Evolutionary conservation across 2,329 filamentous ascomycete genomes (phyloP).

Genomic region (Nectriaceae sp.): DNA sequence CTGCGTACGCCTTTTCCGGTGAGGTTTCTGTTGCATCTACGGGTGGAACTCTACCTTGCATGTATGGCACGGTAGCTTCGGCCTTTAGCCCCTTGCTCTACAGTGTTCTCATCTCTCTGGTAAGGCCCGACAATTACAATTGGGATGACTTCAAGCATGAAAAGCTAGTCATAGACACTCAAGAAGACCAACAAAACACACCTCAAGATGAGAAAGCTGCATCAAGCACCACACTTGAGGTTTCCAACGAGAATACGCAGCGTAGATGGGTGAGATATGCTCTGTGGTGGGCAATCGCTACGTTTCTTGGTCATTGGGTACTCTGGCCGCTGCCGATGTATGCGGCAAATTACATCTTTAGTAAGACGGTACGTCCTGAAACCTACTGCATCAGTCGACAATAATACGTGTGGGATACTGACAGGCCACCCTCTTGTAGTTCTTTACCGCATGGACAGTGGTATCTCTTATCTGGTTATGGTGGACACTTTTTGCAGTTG

Average conservation of each 20-base stretch:
- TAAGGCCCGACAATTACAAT: background rate
- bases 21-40: background rate
- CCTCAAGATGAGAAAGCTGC: background rate
- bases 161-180: background rate
- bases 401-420: too few species aligned
- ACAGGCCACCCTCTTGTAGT: too few species aligned
- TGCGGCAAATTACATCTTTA: background rate
- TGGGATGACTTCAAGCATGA: background rate
- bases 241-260: background rate
- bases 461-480: background rate
- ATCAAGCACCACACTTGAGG: background rate
- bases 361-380: too few species aligned
- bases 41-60: background rate
- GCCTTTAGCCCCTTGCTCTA: background rate
- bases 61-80: background rate
- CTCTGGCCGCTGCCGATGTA: background rate
- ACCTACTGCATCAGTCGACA: too few species aligned
- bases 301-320: background rate
- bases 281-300: background rate
- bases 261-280: background rate
- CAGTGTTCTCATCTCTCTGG: background rate
- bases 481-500: background rate
- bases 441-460: background rate
- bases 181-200: background rate
- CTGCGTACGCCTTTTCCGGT: background rate